These are phyloP conservation scores for Fusarium illudens DNA, from an alignment of 2,329 filamentous ascomycete species.

Conservation along the genomic window DNA sequence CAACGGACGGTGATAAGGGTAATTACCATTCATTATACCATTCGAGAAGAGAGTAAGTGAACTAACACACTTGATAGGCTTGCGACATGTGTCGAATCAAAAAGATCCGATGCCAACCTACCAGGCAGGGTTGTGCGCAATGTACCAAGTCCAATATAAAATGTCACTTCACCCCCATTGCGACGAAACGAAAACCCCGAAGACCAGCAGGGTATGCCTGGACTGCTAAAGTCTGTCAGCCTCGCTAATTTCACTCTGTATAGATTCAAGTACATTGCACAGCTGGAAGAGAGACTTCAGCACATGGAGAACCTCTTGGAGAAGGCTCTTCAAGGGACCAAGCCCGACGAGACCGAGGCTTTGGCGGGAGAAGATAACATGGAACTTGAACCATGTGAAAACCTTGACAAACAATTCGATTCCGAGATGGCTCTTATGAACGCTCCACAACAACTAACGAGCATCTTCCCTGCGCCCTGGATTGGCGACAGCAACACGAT, in stretches of 20 bases:
- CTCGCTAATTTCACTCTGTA: accelerated
- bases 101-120: slow-evolving; percentile 43
- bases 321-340: neutral
- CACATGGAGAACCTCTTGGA: slow-evolving; percentile 18
- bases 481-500: too few relatives aligned
- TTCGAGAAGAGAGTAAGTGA: too few relatives aligned
- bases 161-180: slow-evolving; percentile 44
- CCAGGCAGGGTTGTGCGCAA: slow-evolving; percentile 36
- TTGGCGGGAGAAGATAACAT: neutral
- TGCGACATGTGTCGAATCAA: slow-evolving; percentile 45
- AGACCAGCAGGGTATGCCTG: slow-evolving; percentile 35
- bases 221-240: neutral
- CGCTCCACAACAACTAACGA: neutral
- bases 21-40: too few relatives aligned
- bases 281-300: slow-evolving; percentile 30
- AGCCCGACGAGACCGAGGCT: neutral
- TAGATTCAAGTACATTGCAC: slow-evolving; percentile 30
- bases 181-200: slow-evolving; percentile 33
- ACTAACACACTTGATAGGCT: slow-evolving; percentile 15
- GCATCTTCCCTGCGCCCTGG: neutral
- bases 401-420: neutral
- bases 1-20: neutral
- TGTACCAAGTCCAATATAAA: slow-evolving; percentile 37
- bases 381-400: neutral
- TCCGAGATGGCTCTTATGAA: neutral